Percentiles rank a stretch among this genome's conserved stretches.
Evolutionary conservation across 2,329 filamentous ascomycete genomes (phyloP).

Genomic region (Paracoccidioides brasiliensis): DNA sequence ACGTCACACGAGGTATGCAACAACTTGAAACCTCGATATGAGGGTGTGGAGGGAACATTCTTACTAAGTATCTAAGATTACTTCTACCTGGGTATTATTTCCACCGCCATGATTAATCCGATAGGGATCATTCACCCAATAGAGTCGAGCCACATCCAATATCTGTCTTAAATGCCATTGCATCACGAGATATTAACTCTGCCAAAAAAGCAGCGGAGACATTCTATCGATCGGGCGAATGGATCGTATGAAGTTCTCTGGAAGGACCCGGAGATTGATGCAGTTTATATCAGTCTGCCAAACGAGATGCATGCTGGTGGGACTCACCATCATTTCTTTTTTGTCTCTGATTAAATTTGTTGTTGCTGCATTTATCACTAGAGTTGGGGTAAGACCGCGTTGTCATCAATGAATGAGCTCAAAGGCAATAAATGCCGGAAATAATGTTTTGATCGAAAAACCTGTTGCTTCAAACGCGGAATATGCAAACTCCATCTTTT

Average conservation of each 20-base stretch:
- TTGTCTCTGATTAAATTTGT: neutral
- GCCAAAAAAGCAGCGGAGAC: slow-evolving; percentile 38
- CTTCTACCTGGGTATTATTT: neutral
- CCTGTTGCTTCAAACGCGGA: slow-evolving; percentile 17
- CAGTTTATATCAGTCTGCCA: slow-evolving; percentile 40
- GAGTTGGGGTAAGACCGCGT: neutral
- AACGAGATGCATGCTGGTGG: slow-evolving; percentile 20
- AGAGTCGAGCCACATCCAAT: slow-evolving; percentile 39
- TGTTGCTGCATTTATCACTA: neutral
- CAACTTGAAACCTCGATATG: neutral
- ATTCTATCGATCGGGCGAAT: slow-evolving; percentile 36
- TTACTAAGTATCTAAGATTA: too few species aligned
- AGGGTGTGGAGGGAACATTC: neutral
- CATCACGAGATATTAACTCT: slow-evolving; percentile 36
- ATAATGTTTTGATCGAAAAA: slow-evolving; percentile 22
- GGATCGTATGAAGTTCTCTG: slow-evolving; percentile 16
- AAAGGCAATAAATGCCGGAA: slow-evolving; percentile 17
- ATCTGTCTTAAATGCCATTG: slow-evolving; percentile 41
- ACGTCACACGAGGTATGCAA: neutral
- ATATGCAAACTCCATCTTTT: slow-evolving; percentile 35
- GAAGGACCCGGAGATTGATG: slow-evolving; percentile 27
- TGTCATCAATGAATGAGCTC: slow-evolving; percentile 29
- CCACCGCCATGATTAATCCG: slow-evolving; percentile 5
- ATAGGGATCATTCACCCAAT: slow-evolving; percentile 27
- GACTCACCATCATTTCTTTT: neutral